Conservation (phyloP, 2,329 filamentous ascomycete species). For the Ophiostoma himal-ulmi region DNA sequence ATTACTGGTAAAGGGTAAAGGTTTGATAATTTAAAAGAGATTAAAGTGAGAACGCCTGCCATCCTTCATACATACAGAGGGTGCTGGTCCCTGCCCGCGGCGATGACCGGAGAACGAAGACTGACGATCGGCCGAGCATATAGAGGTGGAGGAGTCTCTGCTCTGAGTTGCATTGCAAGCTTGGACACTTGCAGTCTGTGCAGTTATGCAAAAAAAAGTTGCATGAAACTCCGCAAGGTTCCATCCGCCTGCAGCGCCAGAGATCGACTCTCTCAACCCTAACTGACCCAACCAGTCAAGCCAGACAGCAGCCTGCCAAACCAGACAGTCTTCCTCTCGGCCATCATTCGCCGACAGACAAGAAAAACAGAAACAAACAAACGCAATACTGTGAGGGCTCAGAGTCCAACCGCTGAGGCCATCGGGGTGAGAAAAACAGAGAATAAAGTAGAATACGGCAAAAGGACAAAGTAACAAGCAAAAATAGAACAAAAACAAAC, state of each 20-base stretch:
- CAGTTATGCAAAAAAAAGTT: background rate
- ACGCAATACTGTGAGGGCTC: conserved; percentile 3
- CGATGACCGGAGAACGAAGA: conserved; percentile 7
- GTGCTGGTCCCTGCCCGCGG: background rate
- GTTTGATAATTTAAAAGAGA: background rate
- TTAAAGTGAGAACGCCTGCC: conserved; percentile 23
- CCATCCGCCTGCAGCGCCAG: background rate
- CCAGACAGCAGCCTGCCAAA: background rate
- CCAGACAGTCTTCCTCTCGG: background rate
- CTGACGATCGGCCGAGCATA: background rate
- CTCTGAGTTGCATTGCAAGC: background rate
- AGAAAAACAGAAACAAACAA: conserved; percentile 12
- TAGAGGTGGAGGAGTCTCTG: background rate
- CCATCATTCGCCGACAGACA: background rate
- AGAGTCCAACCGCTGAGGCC: background rate
- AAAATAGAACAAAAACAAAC: background rate
- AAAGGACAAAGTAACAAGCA: background rate
- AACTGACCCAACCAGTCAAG: background rate
- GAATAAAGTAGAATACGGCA: background rate
- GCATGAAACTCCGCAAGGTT: background rate
- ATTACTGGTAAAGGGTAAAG: conserved; percentile 18
- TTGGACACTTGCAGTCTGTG: background rate
- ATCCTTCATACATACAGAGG: conserved; percentile 28
- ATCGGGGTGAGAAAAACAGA: conserved; percentile 6
- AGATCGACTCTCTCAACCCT: background rate